A percentile compares a stretch with the other conserved stretches of the same genome.
Conservation (phyloP, 441 rosid species). For the Arabidopsis lyrata region DNA sequence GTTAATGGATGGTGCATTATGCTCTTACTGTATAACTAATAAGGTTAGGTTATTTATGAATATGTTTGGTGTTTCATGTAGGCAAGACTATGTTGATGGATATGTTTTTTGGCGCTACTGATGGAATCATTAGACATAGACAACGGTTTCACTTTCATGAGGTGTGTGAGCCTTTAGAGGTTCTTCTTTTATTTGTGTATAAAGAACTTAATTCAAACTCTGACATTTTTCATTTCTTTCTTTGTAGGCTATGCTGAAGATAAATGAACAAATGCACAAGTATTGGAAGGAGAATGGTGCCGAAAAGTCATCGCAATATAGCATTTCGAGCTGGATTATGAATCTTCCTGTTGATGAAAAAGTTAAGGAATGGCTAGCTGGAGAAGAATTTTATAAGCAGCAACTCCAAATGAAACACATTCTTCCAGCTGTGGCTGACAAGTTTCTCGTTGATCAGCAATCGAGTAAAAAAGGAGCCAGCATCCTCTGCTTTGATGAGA, state of each 20-base stretch:
- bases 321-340: constrained; percentile 79
- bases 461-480: constrained; percentile 76
- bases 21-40: neutral
- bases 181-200: neutral
- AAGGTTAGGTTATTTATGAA: constrained; percentile 18
- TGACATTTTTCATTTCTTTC: constrained; percentile 2
- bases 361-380: constrained; percentile 93
- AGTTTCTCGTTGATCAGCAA: constrained; percentile 71
- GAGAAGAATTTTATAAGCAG: constrained; percentile 87
- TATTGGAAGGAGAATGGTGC: constrained; percentile 86
- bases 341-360: constrained; percentile 84
- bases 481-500: constrained; percentile 93
- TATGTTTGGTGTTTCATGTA: constrained; percentile 41
- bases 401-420: constrained; percentile 82
- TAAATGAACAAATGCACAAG: constrained; percentile 88
- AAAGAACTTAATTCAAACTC: constrained; percentile 10
- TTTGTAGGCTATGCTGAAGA: constrained; percentile 87
- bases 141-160: constrained; percentile 88
- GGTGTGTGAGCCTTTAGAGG: constrained; percentile 50
- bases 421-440: constrained; percentile 92
- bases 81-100: constrained; percentile 99
- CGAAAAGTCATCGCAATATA: constrained; percentile 62
- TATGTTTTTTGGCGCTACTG: constrained; percentile 85
- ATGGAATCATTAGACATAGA: constrained; percentile 72
- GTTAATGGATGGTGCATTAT: constrained; percentile 37